Evolutionary conservation across 768 basidiomycete genomes (phyloP), one percentile per base, ranked within the genome.

Genomic region (Candolleomyces efflorescens): DNA sequence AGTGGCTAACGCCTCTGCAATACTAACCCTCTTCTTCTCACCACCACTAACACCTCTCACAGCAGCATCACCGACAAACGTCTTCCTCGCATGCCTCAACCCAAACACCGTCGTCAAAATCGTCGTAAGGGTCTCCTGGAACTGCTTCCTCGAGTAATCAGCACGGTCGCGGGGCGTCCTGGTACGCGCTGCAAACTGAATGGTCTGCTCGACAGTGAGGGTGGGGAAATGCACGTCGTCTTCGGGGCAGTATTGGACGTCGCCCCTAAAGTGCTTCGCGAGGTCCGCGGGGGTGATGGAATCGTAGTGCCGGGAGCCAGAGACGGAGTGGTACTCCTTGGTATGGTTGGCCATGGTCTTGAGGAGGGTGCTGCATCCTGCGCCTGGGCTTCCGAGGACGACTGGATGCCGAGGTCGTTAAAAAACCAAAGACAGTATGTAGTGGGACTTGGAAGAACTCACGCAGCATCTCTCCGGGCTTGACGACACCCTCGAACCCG

Each of bases 151-250:
- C 11, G 78, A 67, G 13, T 76, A 60, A 3, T 72, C 75, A 2
- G 79, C 53, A 39, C 85, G 82, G 3, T 68, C 73, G 11, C 74
- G 81, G 1, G 92, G 92, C 11, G 82, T 82, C 23, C 91, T 86
- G 12, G 82, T 85, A 59, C 77, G 79, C 0, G 85, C 81, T 0
- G 89, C 86, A 54, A 91, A 89, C 5, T 70, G 72, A 44, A 97
- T 77, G 0, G 91, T 93, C 66, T 93, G 81, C 54, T 82, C 79
- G 23, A 93, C 90, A 11, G 88, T 90, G 18, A 97, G 78, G 10
- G 88, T 90, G 3, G 92, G 89, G 65, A 94, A 89, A 67, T 94
- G 92, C 11, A 90, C 76, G 67, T 95, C 92, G 66, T 93, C 92
- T 71, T 92, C 92, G 0, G 90, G 89, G 60, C 82, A 86, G 68